Evolutionary conservation across 2,329 filamentous ascomycete species (phyloP), one percentile per base, ranked within the genome.

Genomic region (Calonectria leucothoes): DNA sequence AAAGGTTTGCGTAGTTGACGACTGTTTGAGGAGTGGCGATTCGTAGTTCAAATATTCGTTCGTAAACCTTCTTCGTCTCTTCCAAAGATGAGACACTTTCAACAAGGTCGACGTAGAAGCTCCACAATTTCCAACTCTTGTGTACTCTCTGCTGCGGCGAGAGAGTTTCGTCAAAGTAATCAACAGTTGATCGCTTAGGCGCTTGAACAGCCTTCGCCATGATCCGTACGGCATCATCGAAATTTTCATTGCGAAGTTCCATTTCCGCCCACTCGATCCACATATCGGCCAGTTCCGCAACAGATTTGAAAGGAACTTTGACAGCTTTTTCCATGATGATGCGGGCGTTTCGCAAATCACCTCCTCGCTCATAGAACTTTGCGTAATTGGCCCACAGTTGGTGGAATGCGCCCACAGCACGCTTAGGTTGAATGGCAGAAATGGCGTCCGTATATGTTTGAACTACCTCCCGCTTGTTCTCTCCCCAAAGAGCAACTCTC

Each of bases 241-340:
- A 98, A 82, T 98, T 97, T 81, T 98, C 96, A 81, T 95, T 95
- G 63, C 97, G 94, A 63, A 99, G 89, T 84, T 99, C 97, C 94
- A 99, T 95, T 85, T 99, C 96, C 1, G 97, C 96, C 96, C 97
- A 99, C 85, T 98, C 95, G 76, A 97, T 97, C 97, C 97, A 99
- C 90, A 97, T 98, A 81, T 99, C 97, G 25, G 97, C 97, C 71
- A 99, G 89, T 84, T 99, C 97, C 35, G 94, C 93, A n/a, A 99
- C 96, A 0, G 96, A 97, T 82, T 98, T 98, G 89, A 97, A 99
- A 0, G 96, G 96, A 1, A 99, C 97, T 82, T 98, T 98, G 82
- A 98, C 94, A 17, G 96, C 96, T 85, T 98, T 99, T 83, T 98
- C 96, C 91, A 98, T 94, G 81, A 99, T 98, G 74, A 98, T 90